A percentile compares a stretch with the other conserved stretches of the same genome.
Conservation (phyloP, 495 filamentous ascomycete genomes). For the Hypomontagnella submonticulosa region DNA sequence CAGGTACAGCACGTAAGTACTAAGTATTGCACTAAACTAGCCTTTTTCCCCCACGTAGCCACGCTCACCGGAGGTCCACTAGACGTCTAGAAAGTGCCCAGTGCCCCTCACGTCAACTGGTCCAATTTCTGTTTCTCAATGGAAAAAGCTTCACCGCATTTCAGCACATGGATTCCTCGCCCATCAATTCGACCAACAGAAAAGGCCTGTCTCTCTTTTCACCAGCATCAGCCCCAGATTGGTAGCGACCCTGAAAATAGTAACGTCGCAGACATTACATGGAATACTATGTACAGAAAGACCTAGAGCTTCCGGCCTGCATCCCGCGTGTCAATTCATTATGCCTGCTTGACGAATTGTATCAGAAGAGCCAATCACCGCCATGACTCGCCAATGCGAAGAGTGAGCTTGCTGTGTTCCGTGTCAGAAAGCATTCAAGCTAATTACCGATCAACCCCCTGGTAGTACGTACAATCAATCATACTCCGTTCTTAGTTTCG, state of each 20-base stretch:
- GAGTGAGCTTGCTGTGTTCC: conserved; percentile 7
- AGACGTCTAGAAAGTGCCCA: too few relatives aligned
- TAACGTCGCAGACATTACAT: conserved; percentile 5
- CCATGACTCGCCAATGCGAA: conserved; percentile 4
- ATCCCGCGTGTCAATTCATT: conserved; percentile 23
- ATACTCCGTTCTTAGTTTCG: conserved; percentile 22
- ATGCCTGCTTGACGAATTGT: conserved; percentile 29
- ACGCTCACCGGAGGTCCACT: too few relatives aligned
- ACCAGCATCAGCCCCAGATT: conserved; percentile 14
- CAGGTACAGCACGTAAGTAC: too few relatives aligned
- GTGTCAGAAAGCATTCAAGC: conserved; percentile 34
- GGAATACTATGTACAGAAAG: conserved; percentile 1
- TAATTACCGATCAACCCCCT: conserved; percentile 17
- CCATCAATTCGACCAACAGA: conserved; percentile 27
- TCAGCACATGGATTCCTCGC: conserved; percentile 32
- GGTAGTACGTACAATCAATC: conserved; percentile 38
- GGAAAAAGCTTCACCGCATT: conserved; percentile 41
- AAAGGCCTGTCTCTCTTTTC: conserved; percentile 4
- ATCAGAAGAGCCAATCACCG: conserved; percentile 27
- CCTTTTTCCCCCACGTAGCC: conserved; percentile 8
- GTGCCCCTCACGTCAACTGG: background rate
- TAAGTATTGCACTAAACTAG: too few relatives aligned
- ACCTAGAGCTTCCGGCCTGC: conserved; percentile 15
- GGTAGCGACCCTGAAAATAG: conserved; percentile 19
- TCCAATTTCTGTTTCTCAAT: conserved; percentile 20